phyloP scores from a whole-genome alignment of 768 basidiomycete species.

The Podaxis sp. region DNA sequence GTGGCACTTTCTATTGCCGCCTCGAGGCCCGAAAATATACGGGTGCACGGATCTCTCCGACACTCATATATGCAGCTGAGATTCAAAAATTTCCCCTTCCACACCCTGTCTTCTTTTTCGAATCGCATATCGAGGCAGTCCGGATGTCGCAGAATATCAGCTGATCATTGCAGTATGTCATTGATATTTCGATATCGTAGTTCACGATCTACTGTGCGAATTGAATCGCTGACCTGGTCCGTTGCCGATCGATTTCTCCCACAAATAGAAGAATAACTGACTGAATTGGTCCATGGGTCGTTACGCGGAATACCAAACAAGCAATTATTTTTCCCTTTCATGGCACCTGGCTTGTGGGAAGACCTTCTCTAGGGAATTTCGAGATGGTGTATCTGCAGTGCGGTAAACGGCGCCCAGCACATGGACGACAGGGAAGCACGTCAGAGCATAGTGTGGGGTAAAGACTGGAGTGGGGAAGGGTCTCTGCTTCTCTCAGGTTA shows the following conservation, averaged over 20 bases:
- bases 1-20: too few species aligned
- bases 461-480: constrained; percentile 6
- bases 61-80: neutral
- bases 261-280: neutral
- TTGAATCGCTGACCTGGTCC: neutral
- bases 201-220: neutral
- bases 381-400: neutral
- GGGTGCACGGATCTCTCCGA: neutral
- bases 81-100: neutral
- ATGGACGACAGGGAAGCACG: neutral
- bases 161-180: neutral
- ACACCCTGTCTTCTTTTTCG: neutral
- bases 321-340: neutral
- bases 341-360: neutral
- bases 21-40: neutral
- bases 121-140: neutral
- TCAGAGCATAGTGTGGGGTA: neutral
- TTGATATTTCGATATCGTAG: neutral
- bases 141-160: neutral
- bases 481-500: neutral
- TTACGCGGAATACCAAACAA: neutral
- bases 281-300: neutral
- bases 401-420: neutral
- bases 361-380: neutral
- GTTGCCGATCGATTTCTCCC: neutral